Evolutionary conservation across 1,139 yeast genomes (phyloP).

Genomic region (Casaregolazyma suthepensis): DNA sequence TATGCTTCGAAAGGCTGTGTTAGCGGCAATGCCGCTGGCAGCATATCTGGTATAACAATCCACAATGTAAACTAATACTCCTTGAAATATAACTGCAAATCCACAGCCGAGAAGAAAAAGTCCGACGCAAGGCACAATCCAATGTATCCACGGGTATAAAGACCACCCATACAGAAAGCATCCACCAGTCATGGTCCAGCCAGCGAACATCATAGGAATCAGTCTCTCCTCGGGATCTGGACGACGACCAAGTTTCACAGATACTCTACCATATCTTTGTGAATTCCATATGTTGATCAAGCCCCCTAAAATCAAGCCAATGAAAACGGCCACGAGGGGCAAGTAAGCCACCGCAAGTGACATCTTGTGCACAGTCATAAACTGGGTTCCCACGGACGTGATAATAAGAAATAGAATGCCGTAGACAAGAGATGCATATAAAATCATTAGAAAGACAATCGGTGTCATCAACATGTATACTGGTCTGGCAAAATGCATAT

Average conservation of each 20-base stretch:
- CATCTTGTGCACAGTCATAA: slow-evolving; percentile 34
- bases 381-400: slow-evolving; percentile 36
- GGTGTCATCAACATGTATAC: slow-evolving; percentile 43
- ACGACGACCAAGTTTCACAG: slow-evolving; percentile 34
- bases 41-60: slow-evolving; percentile 58
- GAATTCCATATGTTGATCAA: slow-evolving; percentile 35
- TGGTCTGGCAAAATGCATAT: slow-evolving; percentile 39
- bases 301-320: slow-evolving; percentile 51
- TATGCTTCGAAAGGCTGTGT: slow-evolving; percentile 60
- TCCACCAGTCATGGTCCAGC: slow-evolving; percentile 55
- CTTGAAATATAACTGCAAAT: slow-evolving; percentile 51
- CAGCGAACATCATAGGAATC: slow-evolving; percentile 43
- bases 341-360: slow-evolving; percentile 42
- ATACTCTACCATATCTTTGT: slow-evolving; percentile 32
- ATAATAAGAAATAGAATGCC: slow-evolving; percentile 41
- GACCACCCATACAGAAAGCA: slow-evolving; percentile 79
- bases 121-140: slow-evolving; percentile 69
- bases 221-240: slow-evolving; percentile 57
- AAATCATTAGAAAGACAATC: slow-evolving; percentile 37
- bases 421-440: slow-evolving; percentile 42
- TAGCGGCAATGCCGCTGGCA: slow-evolving; percentile 80
- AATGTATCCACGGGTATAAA: slow-evolving; percentile 46
- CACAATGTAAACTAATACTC: slow-evolving; percentile 54
- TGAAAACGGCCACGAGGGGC: slow-evolving; percentile 51
- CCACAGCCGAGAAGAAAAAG: slow-evolving; percentile 60